Base-by-base conservation (phyloP, 768 basidiomycete species). In the Xanthoconium purpureum region DNA sequence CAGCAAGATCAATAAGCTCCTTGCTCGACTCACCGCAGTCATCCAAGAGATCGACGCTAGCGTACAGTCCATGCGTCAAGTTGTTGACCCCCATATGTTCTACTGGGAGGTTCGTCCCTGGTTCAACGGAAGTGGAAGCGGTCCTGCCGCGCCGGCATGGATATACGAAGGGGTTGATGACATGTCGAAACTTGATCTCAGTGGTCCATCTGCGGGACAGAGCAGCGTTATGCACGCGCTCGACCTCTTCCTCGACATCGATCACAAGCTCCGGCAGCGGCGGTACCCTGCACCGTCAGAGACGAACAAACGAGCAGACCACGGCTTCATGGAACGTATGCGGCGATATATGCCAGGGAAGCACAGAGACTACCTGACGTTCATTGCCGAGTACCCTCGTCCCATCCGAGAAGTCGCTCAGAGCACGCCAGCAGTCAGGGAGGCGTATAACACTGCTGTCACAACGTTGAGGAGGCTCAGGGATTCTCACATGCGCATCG, bases 181-280 rank as follows among this genome's bases (percentile, higher is more conserved):
- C 33, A 78, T 75, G 29, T 77, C 81, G 30, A 70, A 75, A 49
- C 81, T 91, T 39, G 84, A 88, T 58, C 80, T 86, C 51, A 88
- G 85, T 55, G 96, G 96, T 0, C 95, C 96, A 24, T 94, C 91
- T 11, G 96, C 94, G 2, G 96, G 96, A 2, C 96, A 99, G 75
- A 94, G 91, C 71, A 88, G 87, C 49, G 81, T 95, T 53, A 93
- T 99, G 78, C 91, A 87, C 62, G 87, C 90, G 10, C 75, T 91
- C 24, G 90, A 91, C 68, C 74, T 94, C 71, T 91, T 92, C 78
- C 81, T 92, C 47, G 90, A 93, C 58, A 87, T 97, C 70, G 87
- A 98, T 73, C 89, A 92, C 73, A 88, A 87, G 60, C 85, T 94
- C 67, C 78, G 83, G 42, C 79, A 87, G 58, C 78, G 84, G 70